Percentiles rank a stretch among this genome's conserved stretches.
phyloP scores from a whole-genome alignment of 768 basidiomycete species.

The Saitozyma podzolica region DNA sequence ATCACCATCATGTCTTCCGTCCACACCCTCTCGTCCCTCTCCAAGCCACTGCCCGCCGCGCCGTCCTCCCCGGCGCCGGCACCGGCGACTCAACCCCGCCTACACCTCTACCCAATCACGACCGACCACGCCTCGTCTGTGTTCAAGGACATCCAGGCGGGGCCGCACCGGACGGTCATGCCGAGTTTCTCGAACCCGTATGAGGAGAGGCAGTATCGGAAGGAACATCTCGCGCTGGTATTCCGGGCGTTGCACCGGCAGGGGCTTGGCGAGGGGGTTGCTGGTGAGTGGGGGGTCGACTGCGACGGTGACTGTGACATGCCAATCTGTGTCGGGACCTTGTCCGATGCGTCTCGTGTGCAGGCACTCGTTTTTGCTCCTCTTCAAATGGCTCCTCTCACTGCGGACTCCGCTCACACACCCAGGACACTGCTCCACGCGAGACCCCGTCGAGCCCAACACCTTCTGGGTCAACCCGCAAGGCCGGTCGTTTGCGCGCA shows the following conservation, averaged over 20 bases:
- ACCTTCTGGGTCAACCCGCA: conserved; percentile 42
- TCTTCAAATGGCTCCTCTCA: too few relatives aligned
- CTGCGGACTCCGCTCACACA: not conserved
- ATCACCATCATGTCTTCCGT: not conserved
- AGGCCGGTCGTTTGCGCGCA: conserved; percentile 29
- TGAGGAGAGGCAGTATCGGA: conserved; percentile 31
- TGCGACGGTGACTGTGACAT: too few relatives aligned
- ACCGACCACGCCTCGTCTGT: conserved; percentile 18
- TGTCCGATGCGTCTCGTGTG: too few relatives aligned
- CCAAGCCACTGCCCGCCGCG: not conserved
- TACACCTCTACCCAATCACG: conserved; percentile 23
- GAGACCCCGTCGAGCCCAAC: conserved; percentile 36
- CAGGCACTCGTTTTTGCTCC: too few relatives aligned
- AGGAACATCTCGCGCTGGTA: conserved; percentile 31
- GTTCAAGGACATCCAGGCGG: conserved; percentile 28
- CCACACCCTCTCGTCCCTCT: not conserved
- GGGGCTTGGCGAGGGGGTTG: conserved; percentile 33
- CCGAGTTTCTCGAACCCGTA: conserved; percentile 22
- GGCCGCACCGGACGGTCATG: conserved; percentile 25
- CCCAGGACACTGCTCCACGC: conserved; percentile 31
- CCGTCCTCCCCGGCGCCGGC: not conserved
- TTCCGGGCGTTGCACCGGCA: conserved; percentile 30
- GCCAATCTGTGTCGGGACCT: not conserved
- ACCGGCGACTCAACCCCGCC: not conserved
- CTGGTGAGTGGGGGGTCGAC: conserved; percentile 13